phyloP scores from a whole-genome alignment of 768 basidiomycete genomes.

The Russula vinacea region DNA sequence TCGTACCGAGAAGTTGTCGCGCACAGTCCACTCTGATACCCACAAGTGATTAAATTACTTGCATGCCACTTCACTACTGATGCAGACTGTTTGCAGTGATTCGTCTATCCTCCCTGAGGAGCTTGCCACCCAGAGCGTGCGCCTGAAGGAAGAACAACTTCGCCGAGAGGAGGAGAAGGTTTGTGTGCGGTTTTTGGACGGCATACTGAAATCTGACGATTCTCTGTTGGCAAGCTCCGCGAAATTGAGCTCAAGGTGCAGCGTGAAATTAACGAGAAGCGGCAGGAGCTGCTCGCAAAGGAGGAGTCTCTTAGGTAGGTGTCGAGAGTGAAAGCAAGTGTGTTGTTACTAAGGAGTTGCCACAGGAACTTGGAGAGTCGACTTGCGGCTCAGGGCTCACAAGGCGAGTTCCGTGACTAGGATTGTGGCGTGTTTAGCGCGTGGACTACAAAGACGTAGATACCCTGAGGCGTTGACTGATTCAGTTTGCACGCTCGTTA shows the following conservation, averaged over 20 bases:
- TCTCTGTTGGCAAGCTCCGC: constrained; percentile 57
- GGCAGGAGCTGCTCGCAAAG: constrained; percentile 93
- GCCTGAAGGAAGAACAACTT: constrained; percentile 98
- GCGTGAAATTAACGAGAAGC: constrained; percentile 95
- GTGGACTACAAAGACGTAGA: constrained; percentile 26
- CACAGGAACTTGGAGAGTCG: constrained; percentile 84
- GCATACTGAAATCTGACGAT: constrained; percentile 5
- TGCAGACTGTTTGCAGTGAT: constrained; percentile 47
- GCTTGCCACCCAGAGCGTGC: constrained; percentile 92
- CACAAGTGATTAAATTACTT: constrained; percentile 43
- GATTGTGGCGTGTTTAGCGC: constrained; percentile 7
- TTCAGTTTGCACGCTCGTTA: constrained; percentile 1
- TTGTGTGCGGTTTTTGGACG: constrained; percentile 22
- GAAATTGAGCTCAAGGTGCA: constrained; percentile 98
- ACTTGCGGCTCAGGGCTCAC: constrained; percentile 83
- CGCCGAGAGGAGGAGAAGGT: constrained; percentile 96
- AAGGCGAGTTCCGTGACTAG: constrained; percentile 73
- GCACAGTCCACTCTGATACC: constrained; percentile 78
- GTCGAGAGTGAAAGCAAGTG: not conserved
- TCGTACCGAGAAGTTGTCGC: constrained; percentile 94
- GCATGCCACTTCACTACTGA: constrained; percentile 28
- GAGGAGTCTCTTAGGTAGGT: constrained; percentile 86
- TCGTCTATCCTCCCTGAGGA: constrained; percentile 94
- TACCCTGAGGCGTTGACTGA: constrained; percentile 31
- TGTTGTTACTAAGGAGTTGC: not conserved